phyloP scores from a whole-genome alignment of 2,329 filamentous ascomycete genomes.

The Bisporella sp. region DNA sequence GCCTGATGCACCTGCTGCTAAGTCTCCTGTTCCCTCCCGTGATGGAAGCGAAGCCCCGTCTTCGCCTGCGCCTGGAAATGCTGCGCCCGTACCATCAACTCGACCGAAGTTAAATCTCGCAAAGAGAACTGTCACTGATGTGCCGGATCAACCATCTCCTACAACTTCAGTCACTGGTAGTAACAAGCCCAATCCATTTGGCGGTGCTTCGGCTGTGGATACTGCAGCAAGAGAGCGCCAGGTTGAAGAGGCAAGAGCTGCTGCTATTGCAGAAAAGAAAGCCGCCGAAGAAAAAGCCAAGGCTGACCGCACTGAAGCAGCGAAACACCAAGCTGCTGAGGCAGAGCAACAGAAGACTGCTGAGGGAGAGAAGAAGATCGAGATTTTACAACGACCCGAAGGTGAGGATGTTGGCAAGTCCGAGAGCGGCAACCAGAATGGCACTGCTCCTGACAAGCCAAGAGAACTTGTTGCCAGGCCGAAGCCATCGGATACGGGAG shows the following conservation, averaged over 20 bases:
- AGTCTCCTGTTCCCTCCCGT: conserved; percentile 59
- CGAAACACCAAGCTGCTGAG: conserved; percentile 31
- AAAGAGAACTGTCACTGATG: conserved; percentile 86
- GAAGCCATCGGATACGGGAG: conserved; percentile 49
- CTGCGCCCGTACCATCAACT: conserved; percentile 43
- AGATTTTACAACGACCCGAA: conserved; percentile 22
- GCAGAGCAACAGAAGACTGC: conserved; percentile 22
- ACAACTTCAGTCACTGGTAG: conserved; percentile 46
- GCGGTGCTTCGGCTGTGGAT: conserved; percentile 88
- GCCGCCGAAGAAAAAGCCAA: conserved; percentile 50
- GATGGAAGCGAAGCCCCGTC: conserved; percentile 72
- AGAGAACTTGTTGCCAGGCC: conserved; percentile 44
- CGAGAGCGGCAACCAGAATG: conserved; percentile 29
- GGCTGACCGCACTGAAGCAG: conserved; percentile 58
- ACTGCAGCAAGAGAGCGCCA: conserved; percentile 83
- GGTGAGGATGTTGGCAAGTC: conserved; percentile 26
- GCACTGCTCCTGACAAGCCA: conserved; percentile 38
- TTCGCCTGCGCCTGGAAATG: conserved; percentile 53
- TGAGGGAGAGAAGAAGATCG: conserved; percentile 24
- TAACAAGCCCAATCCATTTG: conserved; percentile 87
- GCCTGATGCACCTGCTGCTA: conserved; percentile 53
- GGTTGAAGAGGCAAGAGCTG: conserved; percentile 79
- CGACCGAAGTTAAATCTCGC: conserved; percentile 81
- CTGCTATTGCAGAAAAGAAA: conserved; percentile 71
- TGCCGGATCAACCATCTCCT: conserved; percentile 42